Evolutionary conservation across 805 yeast genomes (phyloP).

Genomic region (Candida krabiensis): DNA sequence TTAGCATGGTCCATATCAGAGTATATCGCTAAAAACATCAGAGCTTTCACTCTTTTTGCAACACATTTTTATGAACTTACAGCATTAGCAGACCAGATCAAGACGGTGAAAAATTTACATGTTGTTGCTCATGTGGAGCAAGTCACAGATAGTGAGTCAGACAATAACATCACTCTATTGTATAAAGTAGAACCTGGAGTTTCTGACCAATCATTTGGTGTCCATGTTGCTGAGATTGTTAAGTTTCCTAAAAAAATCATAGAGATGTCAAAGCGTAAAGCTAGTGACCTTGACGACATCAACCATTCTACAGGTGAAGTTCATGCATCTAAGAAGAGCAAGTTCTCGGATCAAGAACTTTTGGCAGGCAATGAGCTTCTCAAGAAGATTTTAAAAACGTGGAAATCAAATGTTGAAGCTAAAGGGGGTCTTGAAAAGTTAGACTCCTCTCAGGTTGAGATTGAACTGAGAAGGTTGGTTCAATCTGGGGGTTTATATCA

Average conservation of each 20-base stretch:
- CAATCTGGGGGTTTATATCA: constrained; percentile 17
- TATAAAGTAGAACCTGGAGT: constrained; percentile 97
- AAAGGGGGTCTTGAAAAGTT: constrained; percentile 42
- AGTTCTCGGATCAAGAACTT: constrained; percentile 54
- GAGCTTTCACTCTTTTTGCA: constrained; percentile 86
- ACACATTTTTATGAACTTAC: constrained; percentile 98
- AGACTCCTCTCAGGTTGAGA: constrained; percentile 42
- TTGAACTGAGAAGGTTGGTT: constrained; percentile 38
- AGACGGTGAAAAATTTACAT: constrained; percentile 77
- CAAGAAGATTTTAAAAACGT: constrained; percentile 48
- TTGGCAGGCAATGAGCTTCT: constrained; percentile 53
- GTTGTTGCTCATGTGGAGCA: constrained; percentile 88
- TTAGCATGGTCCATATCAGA: constrained; percentile 96
- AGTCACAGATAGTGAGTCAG: constrained; percentile 34
- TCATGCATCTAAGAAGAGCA: constrained; percentile 44
- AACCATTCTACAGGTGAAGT: constrained; percentile 37
- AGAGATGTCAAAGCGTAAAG: constrained; percentile 93
- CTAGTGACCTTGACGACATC: constrained; percentile 73
- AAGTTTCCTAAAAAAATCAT: constrained; percentile 89
- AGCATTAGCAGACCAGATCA: constrained; percentile 60
- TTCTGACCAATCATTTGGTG: constrained; percentile 94
- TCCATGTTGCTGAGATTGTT: constrained; percentile 95
- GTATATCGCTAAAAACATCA: constrained; percentile 66
- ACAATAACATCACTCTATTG: constrained; percentile 76
- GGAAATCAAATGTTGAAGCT: constrained; percentile 51